phyloP scores from a whole-genome alignment of 306 rosid genomes.

The Datisca glomerata region DNA sequence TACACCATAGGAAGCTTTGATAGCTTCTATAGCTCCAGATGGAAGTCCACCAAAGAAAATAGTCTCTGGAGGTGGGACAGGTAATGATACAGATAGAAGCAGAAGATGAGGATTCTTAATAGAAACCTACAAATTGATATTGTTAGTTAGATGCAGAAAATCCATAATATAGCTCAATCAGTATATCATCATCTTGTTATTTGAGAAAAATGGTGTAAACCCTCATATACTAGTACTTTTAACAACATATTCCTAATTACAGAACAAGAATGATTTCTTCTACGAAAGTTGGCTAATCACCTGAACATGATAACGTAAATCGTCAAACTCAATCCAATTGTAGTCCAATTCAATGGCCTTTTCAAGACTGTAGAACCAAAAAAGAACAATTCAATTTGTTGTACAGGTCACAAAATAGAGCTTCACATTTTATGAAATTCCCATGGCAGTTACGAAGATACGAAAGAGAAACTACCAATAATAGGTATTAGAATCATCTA shows the following conservation, averaged over 20 bases:
- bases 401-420: too few species aligned
- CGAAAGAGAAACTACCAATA: too few species aligned
- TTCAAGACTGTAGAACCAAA: conserved; percentile 50
- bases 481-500: too few species aligned
- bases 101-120: conserved; percentile 62
- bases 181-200: too few species aligned
- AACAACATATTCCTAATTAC: too few species aligned
- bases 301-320: conserved; percentile 90
- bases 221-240: too few species aligned
- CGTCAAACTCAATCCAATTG: conserved; percentile 93
- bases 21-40: conserved; percentile 89
- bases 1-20: conserved; percentile 66
- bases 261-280: background rate
- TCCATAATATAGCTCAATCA: too few species aligned
- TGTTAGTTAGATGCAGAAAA: too few species aligned
- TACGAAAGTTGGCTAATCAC: conserved; percentile 27
- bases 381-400: background rate
- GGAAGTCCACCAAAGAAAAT: conserved; percentile 69
- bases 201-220: too few species aligned
- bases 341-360: conserved; percentile 78
- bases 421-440: too few species aligned
- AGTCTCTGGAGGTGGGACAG: conserved; percentile 81
- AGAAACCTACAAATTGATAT: conserved; percentile 52
- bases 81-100: conserved; percentile 67
- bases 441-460: too few species aligned